Conservation (phyloP, 331 rosid species). For the Ulmus americana region DNA sequence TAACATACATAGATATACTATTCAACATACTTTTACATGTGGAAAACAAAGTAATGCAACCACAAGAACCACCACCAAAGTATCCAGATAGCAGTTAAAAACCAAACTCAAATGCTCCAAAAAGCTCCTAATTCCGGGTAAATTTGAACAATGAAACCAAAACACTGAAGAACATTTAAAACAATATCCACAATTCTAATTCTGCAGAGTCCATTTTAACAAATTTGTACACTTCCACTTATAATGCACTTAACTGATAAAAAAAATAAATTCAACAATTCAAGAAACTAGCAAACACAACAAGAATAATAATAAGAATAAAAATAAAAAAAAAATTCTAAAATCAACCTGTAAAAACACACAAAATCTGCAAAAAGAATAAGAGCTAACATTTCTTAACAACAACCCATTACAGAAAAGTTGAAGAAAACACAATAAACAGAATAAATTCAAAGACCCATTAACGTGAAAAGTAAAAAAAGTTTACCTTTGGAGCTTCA, state of each 20-base stretch:
- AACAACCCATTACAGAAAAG: conserved; percentile 11
- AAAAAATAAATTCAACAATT: too few species aligned
- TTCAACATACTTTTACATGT: too few species aligned
- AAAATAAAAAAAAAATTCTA: not conserved
- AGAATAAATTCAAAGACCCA: conserved; percentile 24
- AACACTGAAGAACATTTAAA: conserved; percentile 1
- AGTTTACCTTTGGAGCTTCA: conserved; percentile 40
- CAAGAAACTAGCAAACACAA: not conserved
- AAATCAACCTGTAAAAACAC: not conserved
- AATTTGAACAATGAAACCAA: not conserved
- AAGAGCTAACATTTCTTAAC: conserved; percentile 8
- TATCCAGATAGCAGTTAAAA: not conserved
- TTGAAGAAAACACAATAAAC: conserved; percentile 5
- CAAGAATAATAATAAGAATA: not conserved
- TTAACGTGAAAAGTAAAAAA: conserved; percentile 23
- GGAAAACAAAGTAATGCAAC: too few species aligned
- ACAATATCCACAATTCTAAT: conserved; percentile 1
- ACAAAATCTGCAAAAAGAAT: not conserved
- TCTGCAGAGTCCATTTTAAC: not conserved
- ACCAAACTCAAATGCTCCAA: not conserved
- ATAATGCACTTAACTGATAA: not conserved
- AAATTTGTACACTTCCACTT: not conserved
- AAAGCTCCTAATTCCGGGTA: not conserved
- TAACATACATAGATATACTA: too few species aligned
- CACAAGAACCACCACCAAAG: too few species aligned